These are phyloP conservation scores for Penicillium sp. DNA, from an alignment of 2,329 filamentous ascomycete species.

Conservation along the genomic window DNA sequence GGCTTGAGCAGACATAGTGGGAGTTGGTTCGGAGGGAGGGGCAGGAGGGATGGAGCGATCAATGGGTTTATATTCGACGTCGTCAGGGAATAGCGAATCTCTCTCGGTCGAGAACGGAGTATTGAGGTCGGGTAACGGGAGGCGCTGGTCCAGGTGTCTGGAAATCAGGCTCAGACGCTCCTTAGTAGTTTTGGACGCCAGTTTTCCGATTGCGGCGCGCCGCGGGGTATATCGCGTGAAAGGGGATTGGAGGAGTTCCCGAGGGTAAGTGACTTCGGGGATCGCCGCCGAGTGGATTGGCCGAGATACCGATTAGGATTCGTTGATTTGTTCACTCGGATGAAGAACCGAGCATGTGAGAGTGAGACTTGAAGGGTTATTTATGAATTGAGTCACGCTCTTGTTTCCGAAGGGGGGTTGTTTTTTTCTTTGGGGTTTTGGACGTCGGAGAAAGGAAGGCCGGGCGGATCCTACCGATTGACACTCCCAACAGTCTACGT, in stretches of 20 bases:
- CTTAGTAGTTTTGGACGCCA: slow-evolving; percentile 51
- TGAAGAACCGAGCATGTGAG: background rate
- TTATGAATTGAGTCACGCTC: slow-evolving; percentile 10
- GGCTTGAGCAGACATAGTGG: slow-evolving; percentile 59
- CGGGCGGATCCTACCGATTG: slow-evolving; percentile 21
- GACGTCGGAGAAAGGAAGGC: slow-evolving; percentile 7
- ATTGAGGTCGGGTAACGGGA: slow-evolving; percentile 58
- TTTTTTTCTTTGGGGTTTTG: background rate
- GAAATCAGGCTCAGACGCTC: slow-evolving; percentile 60
- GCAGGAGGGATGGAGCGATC: slow-evolving; percentile 32
- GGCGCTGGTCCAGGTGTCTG: slow-evolving; percentile 58
- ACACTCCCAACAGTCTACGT: background rate
- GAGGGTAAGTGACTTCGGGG: slow-evolving; percentile 27
- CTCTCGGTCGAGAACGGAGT: slow-evolving; percentile 64
- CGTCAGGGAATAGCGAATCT: slow-evolving; percentile 52
- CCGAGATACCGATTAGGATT: slow-evolving; percentile 10
- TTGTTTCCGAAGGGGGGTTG: background rate
- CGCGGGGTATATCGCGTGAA: slow-evolving; percentile 27
- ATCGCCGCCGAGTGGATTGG: slow-evolving; percentile 24
- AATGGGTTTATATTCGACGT: slow-evolving; percentile 52
- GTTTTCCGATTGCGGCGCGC: slow-evolving; percentile 41
- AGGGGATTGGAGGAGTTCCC: slow-evolving; percentile 20
- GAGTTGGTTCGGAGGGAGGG: slow-evolving; percentile 24
- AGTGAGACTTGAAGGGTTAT: background rate
- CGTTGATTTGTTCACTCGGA: slow-evolving; percentile 13